Conservation (phyloP, 192 early-diverging fungal species). For the Obelidium mucronatum region DNA sequence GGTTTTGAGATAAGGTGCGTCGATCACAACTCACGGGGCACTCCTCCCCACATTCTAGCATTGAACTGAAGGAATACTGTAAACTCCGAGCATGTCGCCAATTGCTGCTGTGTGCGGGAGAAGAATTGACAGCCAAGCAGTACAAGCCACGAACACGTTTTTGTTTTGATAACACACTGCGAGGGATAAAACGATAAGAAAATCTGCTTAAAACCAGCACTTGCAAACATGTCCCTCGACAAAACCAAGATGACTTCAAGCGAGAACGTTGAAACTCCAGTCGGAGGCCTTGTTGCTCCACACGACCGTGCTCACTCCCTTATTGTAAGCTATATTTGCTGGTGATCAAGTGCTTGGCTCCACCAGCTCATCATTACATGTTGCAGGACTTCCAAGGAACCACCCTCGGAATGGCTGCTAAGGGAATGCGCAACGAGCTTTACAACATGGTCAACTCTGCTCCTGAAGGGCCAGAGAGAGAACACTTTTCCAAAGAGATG, state of each 20-base stretch:
- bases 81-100: too few species aligned
- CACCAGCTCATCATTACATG: too few species aligned
- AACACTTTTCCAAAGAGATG: constrained; percentile 54
- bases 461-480: constrained; percentile 65
- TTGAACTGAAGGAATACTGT: too few species aligned
- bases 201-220: not conserved
- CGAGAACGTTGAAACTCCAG: not conserved
- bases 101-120: too few species aligned
- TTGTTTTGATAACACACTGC: not conserved
- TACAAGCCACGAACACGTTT: not conserved
- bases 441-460: constrained; percentile 65
- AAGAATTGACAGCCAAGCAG: too few species aligned
- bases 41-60: too few species aligned
- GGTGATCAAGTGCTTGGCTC: not conserved
- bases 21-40: too few species aligned
- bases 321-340: not conserved
- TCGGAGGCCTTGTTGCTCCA: not conserved
- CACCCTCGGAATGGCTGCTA: constrained; percentile 59
- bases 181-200: not conserved
- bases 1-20: too few species aligned
- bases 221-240: not conserved
- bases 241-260: not conserved
- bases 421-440: constrained; percentile 82
- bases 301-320: constrained; percentile 34
- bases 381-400: constrained; percentile 61